Percentiles rank a stretch among this genome's conserved stretches.
Evolutionary conservation across 2,329 filamentous ascomycete species (phyloP).

Genomic region (Hypoxylon sp.): DNA sequence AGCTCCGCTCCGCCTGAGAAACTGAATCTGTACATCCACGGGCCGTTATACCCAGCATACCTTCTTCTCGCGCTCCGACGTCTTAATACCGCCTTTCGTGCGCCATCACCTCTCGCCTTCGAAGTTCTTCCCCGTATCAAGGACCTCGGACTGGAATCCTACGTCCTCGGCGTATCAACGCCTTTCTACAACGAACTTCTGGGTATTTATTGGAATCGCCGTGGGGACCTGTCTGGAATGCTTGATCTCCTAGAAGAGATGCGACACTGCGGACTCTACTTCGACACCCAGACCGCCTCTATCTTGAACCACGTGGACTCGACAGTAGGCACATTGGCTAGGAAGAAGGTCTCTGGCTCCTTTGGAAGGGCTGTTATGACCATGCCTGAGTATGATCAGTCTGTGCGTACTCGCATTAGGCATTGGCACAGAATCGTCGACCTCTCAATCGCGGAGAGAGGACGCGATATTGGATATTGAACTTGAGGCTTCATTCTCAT

Average conservation of each 20-base stretch:
- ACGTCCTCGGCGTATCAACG: conserved; percentile 78
- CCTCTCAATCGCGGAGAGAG: conserved; percentile 46
- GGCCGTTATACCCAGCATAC: conserved; percentile 73
- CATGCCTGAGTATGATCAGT: conserved; percentile 55
- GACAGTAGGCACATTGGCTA: conserved; percentile 31
- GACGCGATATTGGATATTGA: conserved; percentile 41
- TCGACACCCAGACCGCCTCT: conserved; percentile 62
- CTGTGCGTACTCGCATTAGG: conserved; percentile 48
- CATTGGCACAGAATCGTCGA: conserved; percentile 50
- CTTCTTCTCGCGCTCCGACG: conserved; percentile 68
- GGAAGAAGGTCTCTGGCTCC: conserved; percentile 39
- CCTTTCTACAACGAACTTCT: conserved; percentile 77
- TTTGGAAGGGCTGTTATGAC: conserved; percentile 52
- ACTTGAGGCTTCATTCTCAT: neutral
- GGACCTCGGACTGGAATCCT: conserved; percentile 74
- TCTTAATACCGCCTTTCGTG: conserved; percentile 68
- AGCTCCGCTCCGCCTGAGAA: conserved; percentile 40
- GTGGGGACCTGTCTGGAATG: conserved; percentile 68
- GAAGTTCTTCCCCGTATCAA: conserved; percentile 76
- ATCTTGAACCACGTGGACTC: conserved; percentile 54
- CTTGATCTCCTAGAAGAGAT: conserved; percentile 73
- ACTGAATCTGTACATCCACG: conserved; percentile 67
- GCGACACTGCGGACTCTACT: conserved; percentile 71
- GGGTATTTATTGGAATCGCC: conserved; percentile 70
- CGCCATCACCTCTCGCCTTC: conserved; percentile 69